Evolutionary conservation across 2,329 filamentous ascomycete species (phyloP), one percentile per base, ranked within the genome.

Genomic region (Fusarium stilboides): DNA sequence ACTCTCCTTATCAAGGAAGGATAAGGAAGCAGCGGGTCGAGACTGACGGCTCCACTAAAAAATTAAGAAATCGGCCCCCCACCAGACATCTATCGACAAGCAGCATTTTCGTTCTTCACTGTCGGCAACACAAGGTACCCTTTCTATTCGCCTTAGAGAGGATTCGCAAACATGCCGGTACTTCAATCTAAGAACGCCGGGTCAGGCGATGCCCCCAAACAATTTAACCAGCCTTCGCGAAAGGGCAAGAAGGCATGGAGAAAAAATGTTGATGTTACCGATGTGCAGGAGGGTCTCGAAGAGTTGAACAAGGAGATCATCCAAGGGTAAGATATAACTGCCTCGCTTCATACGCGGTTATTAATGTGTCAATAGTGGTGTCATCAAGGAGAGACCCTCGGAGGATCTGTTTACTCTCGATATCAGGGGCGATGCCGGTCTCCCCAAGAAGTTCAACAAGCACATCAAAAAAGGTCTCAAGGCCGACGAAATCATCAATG

Each of bases 171-270:
- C 14, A 89, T 89, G 87, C 86, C 87, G n/a, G 82, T 86, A 26
- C 73, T 89, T 28, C 80, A 82, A 70, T 80, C 82, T 47, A 80
- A 80, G 49, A 70, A 71, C 12, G 79, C 83, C 40, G 86, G 82
- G 62, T 81, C 86, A 36, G 80, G 82, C 14, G 81, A 85, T 36
- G 91, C 93, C 19, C 94, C 94, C 13, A 89, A 91, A 68, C 93
- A 97, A 72, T 90, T 91, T 81, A 94, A 89, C 69, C 96, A 99
- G 80, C 89, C 94, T 26, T 98, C 95, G 7, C 88, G 96, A 78
- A 99, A 99, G 80, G 96, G 97, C 75, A 98, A 98, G 83, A 98
- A 97, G 84, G 95, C 96, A 33, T 99, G 96, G 96, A 89, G 96
- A 77, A 99, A 98, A 81, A 97, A 99, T 82, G 94, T 99, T 80